These are phyloP conservation scores for Geranium rotundifolium DNA, from an alignment of 345 rosid species.

Conservation along the genomic window DNA sequence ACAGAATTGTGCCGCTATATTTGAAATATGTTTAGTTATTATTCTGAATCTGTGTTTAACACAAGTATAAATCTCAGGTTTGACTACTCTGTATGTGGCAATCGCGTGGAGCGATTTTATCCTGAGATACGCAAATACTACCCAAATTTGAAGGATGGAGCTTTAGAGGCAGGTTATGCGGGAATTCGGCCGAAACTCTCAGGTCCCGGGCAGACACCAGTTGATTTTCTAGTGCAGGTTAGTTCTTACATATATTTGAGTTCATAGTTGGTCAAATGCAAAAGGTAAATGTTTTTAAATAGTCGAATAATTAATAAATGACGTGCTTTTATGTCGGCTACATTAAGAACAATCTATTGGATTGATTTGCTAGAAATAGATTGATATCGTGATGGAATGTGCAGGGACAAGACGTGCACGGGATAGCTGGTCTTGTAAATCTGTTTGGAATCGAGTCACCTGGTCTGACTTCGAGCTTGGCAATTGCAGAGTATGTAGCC, in stretches of 20 bases:
- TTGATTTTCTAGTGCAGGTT: conserved; percentile 79
- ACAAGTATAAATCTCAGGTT: conserved; percentile 33
- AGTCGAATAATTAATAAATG: too few relatives aligned
- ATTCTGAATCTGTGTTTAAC: conserved; percentile 3
- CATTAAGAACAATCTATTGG: too few relatives aligned
- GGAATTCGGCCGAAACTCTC: conserved; percentile 83
- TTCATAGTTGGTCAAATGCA: not conserved
- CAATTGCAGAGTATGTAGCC: conserved; percentile 70
- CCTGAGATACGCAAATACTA: conserved; percentile 71
- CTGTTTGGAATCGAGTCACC: conserved; percentile 91
- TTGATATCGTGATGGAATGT: not conserved
- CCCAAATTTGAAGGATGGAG: conserved; percentile 61
- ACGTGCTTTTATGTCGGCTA: too few relatives aligned
- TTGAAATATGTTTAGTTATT: not conserved
- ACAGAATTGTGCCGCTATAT: not conserved
- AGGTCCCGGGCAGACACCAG: conserved; percentile 56
- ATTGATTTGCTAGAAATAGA: too few relatives aligned
- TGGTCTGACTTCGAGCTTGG: conserved; percentile 90
- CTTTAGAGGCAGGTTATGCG: conserved; percentile 63
- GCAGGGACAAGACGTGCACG: conserved; percentile 78
- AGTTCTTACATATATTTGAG: conserved; percentile 7
- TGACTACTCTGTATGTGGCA: conserved; percentile 48
- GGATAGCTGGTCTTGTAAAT: conserved; percentile 75
- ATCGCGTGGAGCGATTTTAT: conserved; percentile 50
- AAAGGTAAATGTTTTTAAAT: too few relatives aligned